Conservation (phyloP, 2,329 filamentous ascomycete genomes). For the Amylocarpus encephaloides region DNA sequence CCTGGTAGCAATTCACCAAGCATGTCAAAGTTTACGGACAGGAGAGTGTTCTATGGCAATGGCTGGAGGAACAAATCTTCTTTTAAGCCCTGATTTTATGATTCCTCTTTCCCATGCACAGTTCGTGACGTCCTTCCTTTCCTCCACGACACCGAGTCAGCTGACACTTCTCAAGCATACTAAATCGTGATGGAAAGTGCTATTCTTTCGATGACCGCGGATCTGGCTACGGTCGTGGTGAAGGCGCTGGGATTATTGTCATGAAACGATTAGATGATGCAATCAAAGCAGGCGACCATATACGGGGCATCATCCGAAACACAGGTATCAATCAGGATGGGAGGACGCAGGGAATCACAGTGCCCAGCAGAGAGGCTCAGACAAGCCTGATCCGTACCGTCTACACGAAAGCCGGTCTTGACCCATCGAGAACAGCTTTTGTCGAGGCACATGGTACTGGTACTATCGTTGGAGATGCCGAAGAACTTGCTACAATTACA, state of each 20-base stretch:
- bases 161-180: conserved; percentile 26
- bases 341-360: conserved; percentile 45
- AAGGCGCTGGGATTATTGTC: conserved; percentile 32
- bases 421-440: conserved; percentile 1
- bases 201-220: conserved; percentile 51
- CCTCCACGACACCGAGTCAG: not conserved
- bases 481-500: conserved; percentile 13
- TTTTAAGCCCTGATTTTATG: conserved; percentile 56
- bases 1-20: not conserved
- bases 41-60: too few species aligned
- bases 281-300: conserved; percentile 44
- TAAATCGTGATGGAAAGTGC: conserved; percentile 34
- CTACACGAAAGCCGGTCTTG: conserved; percentile 10
- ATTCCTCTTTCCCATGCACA: too few species aligned
- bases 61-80: conserved; percentile 39
- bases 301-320: conserved; percentile 34
- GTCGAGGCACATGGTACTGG: conserved; percentile 14
- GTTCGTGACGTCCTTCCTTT: not conserved
- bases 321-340: conserved; percentile 45
- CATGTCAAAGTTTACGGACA: too few species aligned
- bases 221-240: conserved; percentile 55
- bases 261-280: conserved; percentile 40
- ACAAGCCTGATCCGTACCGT: conserved; percentile 7
- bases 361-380: conserved; percentile 43
- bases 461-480: not conserved